phyloP scores from a whole-genome alignment of 441 rosid species.

The Pelargonium cotyledonis region DNA sequence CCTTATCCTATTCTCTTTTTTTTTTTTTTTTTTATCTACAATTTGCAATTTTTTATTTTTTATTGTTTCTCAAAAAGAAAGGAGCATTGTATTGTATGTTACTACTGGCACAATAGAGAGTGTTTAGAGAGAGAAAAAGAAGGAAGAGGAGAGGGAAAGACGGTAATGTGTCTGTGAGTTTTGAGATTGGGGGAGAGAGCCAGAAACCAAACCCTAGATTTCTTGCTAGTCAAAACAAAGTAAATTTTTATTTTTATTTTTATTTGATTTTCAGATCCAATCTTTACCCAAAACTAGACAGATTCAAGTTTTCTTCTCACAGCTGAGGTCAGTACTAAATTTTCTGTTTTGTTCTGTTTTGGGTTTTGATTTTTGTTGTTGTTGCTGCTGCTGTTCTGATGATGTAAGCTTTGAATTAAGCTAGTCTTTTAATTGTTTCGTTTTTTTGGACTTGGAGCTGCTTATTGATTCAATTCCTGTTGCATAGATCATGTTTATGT shows the following conservation, averaged over 20 bases:
- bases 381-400: constrained; percentile 14
- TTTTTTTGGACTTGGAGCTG: too few relatives aligned
- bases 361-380: background rate
- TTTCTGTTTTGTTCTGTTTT: constrained; percentile 4
- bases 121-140: background rate
- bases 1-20: constrained; percentile 57
- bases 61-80: constrained; percentile 5
- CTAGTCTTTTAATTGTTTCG: background rate
- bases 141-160: constrained; percentile 4
- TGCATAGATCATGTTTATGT: background rate
- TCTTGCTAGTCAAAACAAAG: constrained; percentile 19
- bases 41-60: background rate
- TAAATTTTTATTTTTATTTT: background rate
- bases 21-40: too few relatives aligned
- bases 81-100: constrained; percentile 8
- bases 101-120: constrained; percentile 1
- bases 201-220: constrained; percentile 43
- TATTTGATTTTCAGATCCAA: constrained; percentile 26
- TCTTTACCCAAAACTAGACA: constrained; percentile 6
- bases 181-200: constrained; percentile 26
- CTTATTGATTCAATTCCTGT: constrained; percentile 13
- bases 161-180: constrained; percentile 22
- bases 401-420: constrained; percentile 6
- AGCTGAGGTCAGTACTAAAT: constrained; percentile 25
- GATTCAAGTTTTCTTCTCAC: constrained; percentile 19